phyloP scores from a whole-genome alignment of 768 basidiomycete genomes.

The Podaxis rugospora region DNA sequence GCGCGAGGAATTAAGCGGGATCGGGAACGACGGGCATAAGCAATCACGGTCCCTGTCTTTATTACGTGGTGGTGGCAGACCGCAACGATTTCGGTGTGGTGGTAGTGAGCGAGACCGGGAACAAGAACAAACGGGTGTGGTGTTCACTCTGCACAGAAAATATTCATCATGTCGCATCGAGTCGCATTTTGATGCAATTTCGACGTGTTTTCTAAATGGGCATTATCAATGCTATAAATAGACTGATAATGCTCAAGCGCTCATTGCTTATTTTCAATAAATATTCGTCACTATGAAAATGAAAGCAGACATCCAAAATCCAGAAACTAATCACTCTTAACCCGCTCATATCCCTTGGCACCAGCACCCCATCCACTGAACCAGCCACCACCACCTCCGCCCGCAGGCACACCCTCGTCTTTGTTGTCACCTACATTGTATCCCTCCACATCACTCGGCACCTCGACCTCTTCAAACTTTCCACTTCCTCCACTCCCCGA shows the following conservation, averaged over 20 bases:
- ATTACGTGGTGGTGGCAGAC: conserved; percentile 19
- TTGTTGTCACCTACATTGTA: conserved; percentile 46
- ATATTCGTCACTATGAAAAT: background rate
- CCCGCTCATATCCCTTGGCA: conserved; percentile 41
- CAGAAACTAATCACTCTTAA: conserved; percentile 43
- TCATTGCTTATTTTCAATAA: no score
- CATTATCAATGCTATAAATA: no score
- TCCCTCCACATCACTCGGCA: conserved; percentile 67
- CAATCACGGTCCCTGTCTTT: no score
- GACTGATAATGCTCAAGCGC: no score
- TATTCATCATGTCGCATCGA: no score
- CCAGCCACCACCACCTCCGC: conserved; percentile 37
- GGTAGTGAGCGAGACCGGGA: conserved; percentile 42
- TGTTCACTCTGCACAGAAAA: no score
- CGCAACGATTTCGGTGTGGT: conserved; percentile 26
- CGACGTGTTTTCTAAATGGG: no score
- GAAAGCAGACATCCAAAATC: background rate
- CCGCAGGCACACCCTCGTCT: conserved; percentile 14
- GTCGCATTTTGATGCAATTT: no score
- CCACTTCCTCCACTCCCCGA: conserved; percentile 43
- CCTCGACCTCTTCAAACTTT: conserved; percentile 65
- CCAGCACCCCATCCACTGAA: conserved; percentile 44
- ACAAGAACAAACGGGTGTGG: conserved; percentile 59
- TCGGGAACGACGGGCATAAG: conserved; percentile 48
- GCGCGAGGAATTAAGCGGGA: conserved; percentile 50